Base-by-base conservation (phyloP, 1,284 basidiomycete genomes). In the Paramarasmius palmivorus region DNA sequence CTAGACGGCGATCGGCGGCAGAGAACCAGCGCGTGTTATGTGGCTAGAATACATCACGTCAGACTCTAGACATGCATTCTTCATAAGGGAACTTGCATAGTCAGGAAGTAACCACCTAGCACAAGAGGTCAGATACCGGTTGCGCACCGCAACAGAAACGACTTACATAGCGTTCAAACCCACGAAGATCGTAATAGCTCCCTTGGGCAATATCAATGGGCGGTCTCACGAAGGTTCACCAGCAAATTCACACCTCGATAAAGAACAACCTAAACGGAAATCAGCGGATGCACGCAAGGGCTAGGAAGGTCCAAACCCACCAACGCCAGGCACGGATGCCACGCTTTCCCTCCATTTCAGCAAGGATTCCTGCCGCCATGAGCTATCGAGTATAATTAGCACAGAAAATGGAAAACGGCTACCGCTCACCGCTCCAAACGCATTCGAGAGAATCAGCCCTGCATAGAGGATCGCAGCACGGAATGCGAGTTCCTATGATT, bases 251-350 rank as follows among this genome's bases (percentile, higher is more conserved):
- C 65, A 81, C 83, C 68, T 86, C 83, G 48, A 84, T 82, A 57
- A 78, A 83, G 63, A 84, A 86, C 36, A 86, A 57, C 83, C 82
- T 81, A 35, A 17, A 49, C 32, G 22, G 42, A 23, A 37, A 2
- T 54, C 29, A 10, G 52, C 42, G 34, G 15, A 19, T 39, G 15
- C 25, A 40, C 17, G 22, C 8, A 22, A 39, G 45, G 17, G n/a
- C 34, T 17, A 15, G 46, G 23, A 5, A 12, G 23, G 1, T 8
- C 4, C 22, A 34, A 1, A 61, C 73, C 45, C 53, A 82, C 84
- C 84, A 88, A 68, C 82, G 71, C 90, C 89, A 92, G 3, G 84
- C 88, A 17, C 81, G 69, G 40, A 88, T 84, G 0, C 88, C 88
- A 23, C 77, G 70, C 52, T 73, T 75, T 2, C 85, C 86, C 55